Evolutionary conservation across 148 eudicot genomes (phyloP), one percentile per base, ranked within the genome.

Genomic region (Tetragonia tetragonoides): DNA sequence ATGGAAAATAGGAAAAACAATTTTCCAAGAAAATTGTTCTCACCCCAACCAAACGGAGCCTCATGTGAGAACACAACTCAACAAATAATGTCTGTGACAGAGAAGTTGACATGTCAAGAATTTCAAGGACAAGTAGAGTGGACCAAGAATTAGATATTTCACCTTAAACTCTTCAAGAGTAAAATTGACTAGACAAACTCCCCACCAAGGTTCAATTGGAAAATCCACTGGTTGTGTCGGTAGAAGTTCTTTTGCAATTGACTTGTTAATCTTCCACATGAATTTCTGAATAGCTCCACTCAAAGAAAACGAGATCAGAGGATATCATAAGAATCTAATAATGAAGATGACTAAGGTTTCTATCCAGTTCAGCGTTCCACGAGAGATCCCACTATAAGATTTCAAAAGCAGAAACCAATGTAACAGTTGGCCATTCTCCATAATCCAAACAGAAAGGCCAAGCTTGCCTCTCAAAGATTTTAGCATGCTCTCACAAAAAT

Each of bases 201-300:
- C 97, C 99, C 99, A 95, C 99, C 99, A 95, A 72, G 97, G 97
- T 79, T 95, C 99, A 68, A 93, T 89, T 38, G 80, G 83, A 81
- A 95, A 88, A 77, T 93, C 93, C 82, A 89, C 99, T 41, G 99
- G 97, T 70, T 91, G 91, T 72, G 87, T 82, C 16, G 99, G 99
- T 87, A 95, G 82, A 80, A 89, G 88, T 84, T 95, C 99, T 85
- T 91, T 95, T 39, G 94, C 99, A 73, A 95, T 95, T 77, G 99
- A 91, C 89, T 95, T 95, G 86, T 93, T 95, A 68, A 95, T 88
- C 87, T 95, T 95, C 99, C 99, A 95, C 97, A 93, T 93, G 75
- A 95, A 87, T 87, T 95, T 95, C 97, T 95, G 91, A 81, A 88
- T 70, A 83, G 85, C 87, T 82, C 90, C 83, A 86, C 75, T 83